A percentile compares a stretch with the other conserved stretches of the same genome.
These are phyloP conservation scores for Trichoderma polysporum DNA, from an alignment of 2,329 filamentous ascomycete species.

Conservation along the genomic window DNA sequence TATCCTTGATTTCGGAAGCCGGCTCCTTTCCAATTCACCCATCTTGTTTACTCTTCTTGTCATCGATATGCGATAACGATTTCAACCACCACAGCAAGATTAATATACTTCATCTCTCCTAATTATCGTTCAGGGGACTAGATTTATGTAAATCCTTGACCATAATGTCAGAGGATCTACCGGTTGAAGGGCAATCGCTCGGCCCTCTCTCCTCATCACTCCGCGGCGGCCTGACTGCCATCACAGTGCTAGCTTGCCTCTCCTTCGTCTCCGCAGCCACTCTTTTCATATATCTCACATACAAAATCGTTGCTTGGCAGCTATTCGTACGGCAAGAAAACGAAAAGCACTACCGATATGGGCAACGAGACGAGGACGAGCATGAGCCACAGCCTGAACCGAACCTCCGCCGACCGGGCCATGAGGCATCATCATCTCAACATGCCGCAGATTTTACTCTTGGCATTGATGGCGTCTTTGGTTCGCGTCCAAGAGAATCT, in stretches of 20 bases:
- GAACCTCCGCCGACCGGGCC: background rate
- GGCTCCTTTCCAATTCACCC: background rate
- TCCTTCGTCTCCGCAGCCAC: slow-evolving; percentile 33
- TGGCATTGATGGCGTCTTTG: slow-evolving; percentile 38
- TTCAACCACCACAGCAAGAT: background rate
- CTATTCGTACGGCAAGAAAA: slow-evolving; percentile 24
- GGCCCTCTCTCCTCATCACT: slow-evolving; percentile 26
- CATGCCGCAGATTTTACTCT: slow-evolving; percentile 36
- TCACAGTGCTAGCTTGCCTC: slow-evolving; percentile 32
- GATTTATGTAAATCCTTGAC: background rate
- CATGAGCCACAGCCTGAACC: slow-evolving; percentile 18
- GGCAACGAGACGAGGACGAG: background rate
- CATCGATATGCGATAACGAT: slow-evolving; percentile 16
- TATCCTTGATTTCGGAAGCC: background rate
- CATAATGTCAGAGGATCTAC: slow-evolving; percentile 8
- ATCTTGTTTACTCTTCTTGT: background rate
- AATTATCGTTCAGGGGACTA: background rate
- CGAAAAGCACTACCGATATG: background rate
- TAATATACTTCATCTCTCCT: background rate
- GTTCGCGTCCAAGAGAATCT: slow-evolving; percentile 8
- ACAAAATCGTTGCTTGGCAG: slow-evolving; percentile 34
- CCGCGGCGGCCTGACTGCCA: slow-evolving; percentile 32
- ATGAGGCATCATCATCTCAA: slow-evolving; percentile 24
- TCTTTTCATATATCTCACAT: slow-evolving; percentile 35
- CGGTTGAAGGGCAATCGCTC: slow-evolving; percentile 27